Base-by-base conservation (phyloP, 768 basidiomycete species). In the Albatrellus ellisii region DNA sequence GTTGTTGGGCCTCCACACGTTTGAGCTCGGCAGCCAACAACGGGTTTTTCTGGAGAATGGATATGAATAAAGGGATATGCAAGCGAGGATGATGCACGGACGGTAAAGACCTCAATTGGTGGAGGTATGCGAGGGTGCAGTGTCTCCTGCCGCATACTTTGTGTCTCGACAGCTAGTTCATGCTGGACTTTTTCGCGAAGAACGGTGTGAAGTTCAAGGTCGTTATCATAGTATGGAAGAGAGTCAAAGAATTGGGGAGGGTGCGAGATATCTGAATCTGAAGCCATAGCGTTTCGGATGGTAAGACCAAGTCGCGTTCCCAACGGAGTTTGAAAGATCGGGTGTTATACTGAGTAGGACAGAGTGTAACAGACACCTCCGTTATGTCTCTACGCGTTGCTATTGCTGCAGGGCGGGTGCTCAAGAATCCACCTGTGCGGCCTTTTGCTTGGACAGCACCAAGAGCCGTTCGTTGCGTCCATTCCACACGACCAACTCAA, bases 201-300 rank as follows among this genome's bases (percentile, higher is more conserved):
- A 28, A 69, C 53, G 1, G 87, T 85, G 46, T 71, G 74, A 42
- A 72, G 72, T 46, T 89, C 83, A 39, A 92, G 69, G 57, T 95
- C 89, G 57, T 90, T 86, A 65, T 97, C 91, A 55, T 87, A 90
- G 63, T 95, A 97, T 14, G 91, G 91, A 48, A 95, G 68, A 20
- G 89, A 84, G 60, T 95, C 90, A 51, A 89, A 75, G 27, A 81
- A 66, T 44, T 66, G 65, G 11, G 53, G 14, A 18, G 9, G n/a
- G 14, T 39, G n/a, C 21, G 22, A 26, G 22, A 17, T n/a, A 14
- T n/a, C 4, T 22, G 39, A 40, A 26, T 14, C 15, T n/a, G 28
- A 26, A 41, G 28, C 18, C 14, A 24, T 26, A 36, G 7, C 20
- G 28, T 14, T 24, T 8, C 11, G 34, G 12, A 6, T 11, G 28